These are phyloP conservation scores for Suhomyces emberorum DNA, from an alignment of 805 yeast species.

Conservation along the genomic window DNA sequence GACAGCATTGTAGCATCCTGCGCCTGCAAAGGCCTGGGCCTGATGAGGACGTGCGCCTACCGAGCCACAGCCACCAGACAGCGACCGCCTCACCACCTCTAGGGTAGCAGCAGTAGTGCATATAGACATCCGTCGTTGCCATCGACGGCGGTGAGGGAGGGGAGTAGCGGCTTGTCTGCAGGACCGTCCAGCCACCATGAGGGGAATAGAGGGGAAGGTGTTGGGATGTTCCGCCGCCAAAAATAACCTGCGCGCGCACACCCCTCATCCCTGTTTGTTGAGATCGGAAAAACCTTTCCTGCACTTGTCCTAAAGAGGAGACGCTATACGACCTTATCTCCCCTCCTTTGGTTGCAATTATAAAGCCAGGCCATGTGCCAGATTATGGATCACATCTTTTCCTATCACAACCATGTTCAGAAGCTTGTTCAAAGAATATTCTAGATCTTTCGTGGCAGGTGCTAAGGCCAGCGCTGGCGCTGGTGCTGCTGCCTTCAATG, in stretches of 20 bases:
- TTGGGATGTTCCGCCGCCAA: slow-evolving; percentile 1
- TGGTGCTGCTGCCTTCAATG: neutral
- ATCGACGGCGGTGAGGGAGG: no score
- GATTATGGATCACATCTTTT: neutral
- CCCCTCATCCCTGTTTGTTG: slow-evolving; percentile 1
- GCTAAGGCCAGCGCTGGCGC: slow-evolving; percentile 3
- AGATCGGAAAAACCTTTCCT: slow-evolving; percentile 4
- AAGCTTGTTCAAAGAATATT: slow-evolving; percentile 1
- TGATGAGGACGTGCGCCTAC: no score
- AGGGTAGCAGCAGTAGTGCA: no score
- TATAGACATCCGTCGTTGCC: no score
- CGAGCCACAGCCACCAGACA: no score
- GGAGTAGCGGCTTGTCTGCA: no score
- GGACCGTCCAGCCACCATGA: neutral
- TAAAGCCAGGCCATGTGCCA: neutral
- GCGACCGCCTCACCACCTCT: no score
- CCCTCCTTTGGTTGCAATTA: slow-evolving; percentile 6
- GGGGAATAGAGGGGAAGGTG: neutral
- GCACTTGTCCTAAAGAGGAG: slow-evolving; percentile 1
- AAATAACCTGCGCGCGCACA: neutral
- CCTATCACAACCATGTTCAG: slow-evolving; percentile 1
- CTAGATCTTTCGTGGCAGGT: slow-evolving; percentile 2
- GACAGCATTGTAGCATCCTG: no score
- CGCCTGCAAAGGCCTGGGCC: no score
- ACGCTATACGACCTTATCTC: slow-evolving; percentile 3